Conservation (phyloP, 2,329 filamentous ascomycete species). For the Cladosporium sp. region DNA sequence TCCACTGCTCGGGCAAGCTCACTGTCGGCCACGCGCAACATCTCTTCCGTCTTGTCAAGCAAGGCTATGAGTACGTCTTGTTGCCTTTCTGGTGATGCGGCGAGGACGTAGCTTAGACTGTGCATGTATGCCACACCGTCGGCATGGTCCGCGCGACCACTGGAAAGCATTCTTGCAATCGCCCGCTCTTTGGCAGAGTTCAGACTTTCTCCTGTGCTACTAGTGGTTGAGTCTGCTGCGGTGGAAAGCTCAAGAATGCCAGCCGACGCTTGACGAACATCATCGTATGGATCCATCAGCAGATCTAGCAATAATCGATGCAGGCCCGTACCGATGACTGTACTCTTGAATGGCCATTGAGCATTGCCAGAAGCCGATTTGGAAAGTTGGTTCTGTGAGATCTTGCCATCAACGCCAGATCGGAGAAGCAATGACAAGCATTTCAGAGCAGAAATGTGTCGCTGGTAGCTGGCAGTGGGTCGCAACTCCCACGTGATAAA, state of each 20-base stretch:
- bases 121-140: conserved; percentile 81
- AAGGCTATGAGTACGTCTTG: conserved; percentile 21
- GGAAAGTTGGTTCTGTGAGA: conserved; percentile 35
- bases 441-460: conserved; percentile 76
- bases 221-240: not conserved
- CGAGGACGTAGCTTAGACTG: conserved; percentile 58
- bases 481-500: conserved; percentile 71
- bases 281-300: conserved; percentile 85
- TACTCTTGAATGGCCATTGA: conserved; percentile 47
- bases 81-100: not conserved
- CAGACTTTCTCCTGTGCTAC: not conserved
- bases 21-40: conserved; percentile 57
- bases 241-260: conserved; percentile 23
- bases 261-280: conserved; percentile 62
- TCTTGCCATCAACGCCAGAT: conserved; percentile 57
- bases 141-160: conserved; percentile 83
- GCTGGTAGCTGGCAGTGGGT: conserved; percentile 81
- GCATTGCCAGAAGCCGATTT: conserved; percentile 47
- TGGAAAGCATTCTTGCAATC: conserved; percentile 58
- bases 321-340: conserved; percentile 42
- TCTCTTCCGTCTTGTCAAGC: conserved; percentile 54
- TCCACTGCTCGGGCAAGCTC: conserved; percentile 60
- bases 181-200: conserved; percentile 25
- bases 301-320: conserved; percentile 68
- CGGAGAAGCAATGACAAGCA: conserved; percentile 63